Evolutionary conservation across 192 early-diverging fungal species (phyloP).

Genomic region (Podila minutissima): DNA sequence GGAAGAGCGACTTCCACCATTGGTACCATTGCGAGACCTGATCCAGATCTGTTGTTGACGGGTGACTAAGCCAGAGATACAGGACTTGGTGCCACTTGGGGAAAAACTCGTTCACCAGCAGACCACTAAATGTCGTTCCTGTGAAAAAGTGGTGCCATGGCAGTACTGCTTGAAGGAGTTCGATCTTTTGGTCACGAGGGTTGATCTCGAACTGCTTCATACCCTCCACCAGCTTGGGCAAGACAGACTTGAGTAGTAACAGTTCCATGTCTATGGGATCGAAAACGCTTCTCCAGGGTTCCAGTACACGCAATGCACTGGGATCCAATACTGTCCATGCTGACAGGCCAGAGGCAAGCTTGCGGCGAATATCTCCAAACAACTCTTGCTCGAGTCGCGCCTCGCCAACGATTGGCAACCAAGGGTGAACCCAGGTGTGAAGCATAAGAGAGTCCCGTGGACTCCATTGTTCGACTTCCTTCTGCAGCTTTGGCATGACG

Average conservation of each 20-base stretch:
- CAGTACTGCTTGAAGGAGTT: constrained; percentile 70
- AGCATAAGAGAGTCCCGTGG: constrained; percentile 66
- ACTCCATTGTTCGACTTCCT: constrained; percentile 71
- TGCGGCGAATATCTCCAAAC: constrained; percentile 67
- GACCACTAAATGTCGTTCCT: constrained; percentile 58
- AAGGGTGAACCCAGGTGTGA: constrained; percentile 85
- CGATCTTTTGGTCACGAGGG: constrained; percentile 74
- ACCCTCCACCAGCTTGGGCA: constrained; percentile 75
- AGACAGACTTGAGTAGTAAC: constrained; percentile 66
- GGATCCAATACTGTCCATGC: constrained; percentile 75
- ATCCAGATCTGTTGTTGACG: constrained; percentile 33
- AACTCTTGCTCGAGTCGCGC: constrained; percentile 57
- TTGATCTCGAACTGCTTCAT: constrained; percentile 75
- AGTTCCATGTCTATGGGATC: constrained; percentile 63
- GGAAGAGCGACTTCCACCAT: constrained; percentile 70
- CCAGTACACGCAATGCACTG: constrained; percentile 57
- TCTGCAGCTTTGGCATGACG: constrained; percentile 79
- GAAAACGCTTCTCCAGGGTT: constrained; percentile 78
- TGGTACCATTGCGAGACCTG: constrained; percentile 52
- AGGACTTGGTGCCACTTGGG: constrained; percentile 79
- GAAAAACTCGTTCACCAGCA: constrained; percentile 84
- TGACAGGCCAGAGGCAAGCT: constrained; percentile 61
- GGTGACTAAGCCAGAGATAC: constrained; percentile 72
- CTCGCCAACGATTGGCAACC: constrained; percentile 75
- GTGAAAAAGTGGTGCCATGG: constrained; percentile 70